Evolutionary conservation across 257 asterid species (phyloP), one percentile per base, ranked within the genome.

Genomic region (Capsicum chinense): DNA sequence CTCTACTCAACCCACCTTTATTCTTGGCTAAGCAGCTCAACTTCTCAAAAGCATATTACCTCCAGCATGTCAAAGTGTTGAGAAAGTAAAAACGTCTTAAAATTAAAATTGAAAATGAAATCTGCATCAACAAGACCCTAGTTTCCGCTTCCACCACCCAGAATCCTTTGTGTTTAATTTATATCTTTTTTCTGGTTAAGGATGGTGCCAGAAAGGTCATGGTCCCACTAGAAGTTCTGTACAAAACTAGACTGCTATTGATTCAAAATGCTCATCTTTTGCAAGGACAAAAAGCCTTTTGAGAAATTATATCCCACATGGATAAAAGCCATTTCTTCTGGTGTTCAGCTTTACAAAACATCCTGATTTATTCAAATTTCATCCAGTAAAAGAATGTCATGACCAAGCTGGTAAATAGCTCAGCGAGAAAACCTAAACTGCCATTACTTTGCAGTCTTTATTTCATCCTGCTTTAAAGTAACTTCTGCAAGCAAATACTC

Each of bases 381-480:
- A 68, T 68, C 52, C 76, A 3, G 21, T 68, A 37, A 68, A 67
- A 37, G 76, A 6, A 37, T 15, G 76, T 68, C 26, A 37, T 68
- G 76, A 3, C 76, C 52, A 68, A 15, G 13, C 19, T 37, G 14
- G 52, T 68, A 68, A 68, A 68, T 68, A 68, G 52, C 76, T 14
- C 7, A 37, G 52, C 3, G 17, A 66, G 73, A 13, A 4, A 66
- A 66, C 74, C 74, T 66, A 17, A 66, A 66, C 48, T 35, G 17
- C 48, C 74, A 35, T 35, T 48, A 66, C 48, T 67, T 67, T 67
- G 74, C 74, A 67, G 74, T 19, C 37, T 35, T 37, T 67, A 67
- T 37, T 67, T 50, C 76, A 37, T 67, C 76, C 52, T 37, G 76
- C 76, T 67, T 37, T 37, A 37, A 67, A 67, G 76, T 37, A 39